Evolutionary conservation across 2,329 filamentous ascomycete genomes (phyloP).

Genomic region (Myrmaecium sp.): DNA sequence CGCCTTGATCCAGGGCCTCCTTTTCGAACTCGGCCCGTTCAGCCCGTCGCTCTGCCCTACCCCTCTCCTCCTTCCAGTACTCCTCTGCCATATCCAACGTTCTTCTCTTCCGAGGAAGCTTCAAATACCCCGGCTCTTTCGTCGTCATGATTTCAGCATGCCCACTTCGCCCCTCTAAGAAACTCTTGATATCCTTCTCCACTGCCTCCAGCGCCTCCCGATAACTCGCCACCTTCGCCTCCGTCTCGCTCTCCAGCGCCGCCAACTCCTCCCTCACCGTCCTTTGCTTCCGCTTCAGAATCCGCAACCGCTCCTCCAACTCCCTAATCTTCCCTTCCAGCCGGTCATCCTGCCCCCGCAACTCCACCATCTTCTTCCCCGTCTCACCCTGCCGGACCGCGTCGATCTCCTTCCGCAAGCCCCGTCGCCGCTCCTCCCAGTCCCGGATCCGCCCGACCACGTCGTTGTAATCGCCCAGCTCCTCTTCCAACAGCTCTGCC

Average conservation of each 20-base stretch:
- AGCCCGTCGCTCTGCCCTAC: conserved; percentile 37
- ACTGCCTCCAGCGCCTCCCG: conserved; percentile 36
- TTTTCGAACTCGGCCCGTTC: conserved; percentile 43
- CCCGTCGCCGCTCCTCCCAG: conserved; percentile 40
- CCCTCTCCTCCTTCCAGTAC: conserved; percentile 52
- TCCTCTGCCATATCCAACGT: conserved; percentile 54
- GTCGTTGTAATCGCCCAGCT: conserved; percentile 38
- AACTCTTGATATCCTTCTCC: conserved; percentile 41
- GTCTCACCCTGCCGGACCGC: conserved; percentile 36
- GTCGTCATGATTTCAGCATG: too few species aligned
- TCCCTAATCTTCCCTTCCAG: conserved; percentile 48
- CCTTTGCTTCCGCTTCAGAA: conserved; percentile 30
- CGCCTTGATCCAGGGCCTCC: conserved; percentile 49
- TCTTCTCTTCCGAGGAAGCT: conserved; percentile 44
- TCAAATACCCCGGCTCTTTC: conserved; percentile 33
- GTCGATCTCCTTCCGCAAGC: conserved; percentile 37
- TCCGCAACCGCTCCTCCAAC: conserved; percentile 46
- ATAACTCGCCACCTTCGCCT: conserved; percentile 4
- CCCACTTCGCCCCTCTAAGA: too few species aligned
- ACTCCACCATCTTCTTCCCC: conserved; percentile 35
- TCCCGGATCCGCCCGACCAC: conserved; percentile 42
- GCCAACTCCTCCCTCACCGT: conserved; percentile 1
- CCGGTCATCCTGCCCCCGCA: conserved; percentile 33
- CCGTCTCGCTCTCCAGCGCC: conserved; percentile 3
- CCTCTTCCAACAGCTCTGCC: conserved; percentile 39